Evolutionary conservation across 345 rosid genomes (phyloP).

Genomic region (Syzygium aqueum): DNA sequence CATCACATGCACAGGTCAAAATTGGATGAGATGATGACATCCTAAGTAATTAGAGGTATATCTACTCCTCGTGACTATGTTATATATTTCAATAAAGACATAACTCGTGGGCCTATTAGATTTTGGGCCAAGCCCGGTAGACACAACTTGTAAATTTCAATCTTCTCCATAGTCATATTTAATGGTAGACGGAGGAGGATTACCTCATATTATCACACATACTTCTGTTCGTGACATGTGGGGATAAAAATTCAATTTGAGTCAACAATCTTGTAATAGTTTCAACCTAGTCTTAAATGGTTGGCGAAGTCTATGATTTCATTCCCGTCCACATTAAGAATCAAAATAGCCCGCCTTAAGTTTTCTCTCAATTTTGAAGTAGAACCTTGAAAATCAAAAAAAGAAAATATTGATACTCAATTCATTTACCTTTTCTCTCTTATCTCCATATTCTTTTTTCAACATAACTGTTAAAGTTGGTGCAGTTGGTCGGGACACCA

Average conservation of each 20-base stretch:
- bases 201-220: too few species aligned
- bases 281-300: not conserved
- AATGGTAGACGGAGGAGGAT: not conserved
- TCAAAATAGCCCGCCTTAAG: not conserved
- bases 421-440: not conserved
- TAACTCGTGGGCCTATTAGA: not conserved
- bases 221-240: not conserved
- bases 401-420: not conserved
- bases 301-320: not conserved
- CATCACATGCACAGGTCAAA: too few species aligned
- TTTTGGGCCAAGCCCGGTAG: not conserved
- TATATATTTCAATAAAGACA: not conserved
- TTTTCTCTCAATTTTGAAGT: not conserved
- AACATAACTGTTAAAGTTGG: not conserved
- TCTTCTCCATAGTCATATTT: too few species aligned
- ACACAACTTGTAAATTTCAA: not conserved
- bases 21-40: too few species aligned
- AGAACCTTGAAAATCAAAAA: not conserved
- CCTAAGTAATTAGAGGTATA: too few species aligned
- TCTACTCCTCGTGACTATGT: too few species aligned
- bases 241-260: not conserved
- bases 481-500: not conserved
- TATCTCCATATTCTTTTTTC: too few species aligned
- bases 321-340: not conserved
- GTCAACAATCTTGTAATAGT: not conserved